Base-by-base conservation (phyloP, 768 basidiomycete genomes). In the Lactarius sp. region DNA sequence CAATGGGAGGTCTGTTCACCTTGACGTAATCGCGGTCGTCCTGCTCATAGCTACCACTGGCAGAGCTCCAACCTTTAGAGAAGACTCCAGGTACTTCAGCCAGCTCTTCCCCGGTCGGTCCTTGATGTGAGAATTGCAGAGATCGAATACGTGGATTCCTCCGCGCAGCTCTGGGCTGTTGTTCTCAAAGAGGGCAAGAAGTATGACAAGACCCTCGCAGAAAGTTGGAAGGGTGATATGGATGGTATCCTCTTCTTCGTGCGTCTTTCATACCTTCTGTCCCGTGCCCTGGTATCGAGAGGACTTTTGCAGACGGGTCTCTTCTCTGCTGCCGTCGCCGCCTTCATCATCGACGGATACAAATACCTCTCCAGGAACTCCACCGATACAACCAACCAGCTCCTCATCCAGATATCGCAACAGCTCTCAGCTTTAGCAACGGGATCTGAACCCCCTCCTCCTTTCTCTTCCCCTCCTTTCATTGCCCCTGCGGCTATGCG, bases 151-250 rank as follows among this genome's bases (percentile, higher is more conserved):
- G 39, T 44, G 37, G 61, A 62, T 51, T 62, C 61, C 10, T 62
- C 61, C 7, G 47, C 61, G 39, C 61, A 62, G 12, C 61, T 62
- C 34, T 62, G 61, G 61, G 46, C n/a, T 18, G 54, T 62, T 13
- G 54, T 62, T 49, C 37, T 62, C 37, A 55, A 42, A 9, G 61
- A 62, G 47, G 54, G 61, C 9, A 54, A 62, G 31, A 62, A 56
- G 34, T 62, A 62, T 51, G 61, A 62, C 54, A 56, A 51, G 47
- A 42, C 33, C n/a, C 53, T 61, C 42, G 61, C n/a, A 9, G 61
- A 62, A 37, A 52, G 27, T 10, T 62, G 55, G 61, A 57, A 57
- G 50, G 61, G 61, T 8, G 50, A 52, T 27, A 57, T 57, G 50
- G 50, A 62, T 16, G 53, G 61, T 3, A 62, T 54, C 14, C 56